Evolutionary conservation across 208 protist species (phyloP).

Genomic region (Perkinsela sp.): DNA sequence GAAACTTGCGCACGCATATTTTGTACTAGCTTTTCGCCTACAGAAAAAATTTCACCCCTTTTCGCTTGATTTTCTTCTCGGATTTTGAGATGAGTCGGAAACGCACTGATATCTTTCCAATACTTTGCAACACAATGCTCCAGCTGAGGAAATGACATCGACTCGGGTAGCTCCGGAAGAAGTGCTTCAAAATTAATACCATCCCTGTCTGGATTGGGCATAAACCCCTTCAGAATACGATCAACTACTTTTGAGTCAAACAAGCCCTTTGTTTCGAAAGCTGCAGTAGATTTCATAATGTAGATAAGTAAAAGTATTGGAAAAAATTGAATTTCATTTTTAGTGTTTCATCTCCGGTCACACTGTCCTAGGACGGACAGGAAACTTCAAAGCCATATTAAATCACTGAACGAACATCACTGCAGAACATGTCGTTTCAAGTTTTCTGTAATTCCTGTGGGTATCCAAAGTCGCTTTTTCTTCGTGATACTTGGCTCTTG

Average conservation of each 20-base stretch:
- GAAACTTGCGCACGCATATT: not conserved
- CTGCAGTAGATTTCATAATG: too few species aligned
- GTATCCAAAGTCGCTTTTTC: not conserved
- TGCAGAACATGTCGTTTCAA: not conserved
- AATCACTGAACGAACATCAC: not conserved
- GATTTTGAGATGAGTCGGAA: conserved; percentile 70
- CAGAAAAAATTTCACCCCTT: conserved; percentile 1
- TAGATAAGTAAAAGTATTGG: too few species aligned
- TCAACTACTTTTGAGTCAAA: too few species aligned
- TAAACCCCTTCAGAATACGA: too few species aligned
- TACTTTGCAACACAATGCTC: conserved; percentile 74
- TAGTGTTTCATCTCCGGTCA: too few species aligned
- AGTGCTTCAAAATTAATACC: too few species aligned
- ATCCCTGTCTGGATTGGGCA: too few species aligned
- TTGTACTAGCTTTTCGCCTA: not conserved
- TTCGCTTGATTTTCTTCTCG: conserved; percentile 39
- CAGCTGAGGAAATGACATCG: conserved; percentile 62
- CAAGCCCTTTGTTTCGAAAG: too few species aligned
- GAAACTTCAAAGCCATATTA: not conserved
- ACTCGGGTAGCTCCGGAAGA: conserved; percentile 19
- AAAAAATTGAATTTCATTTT: too few species aligned
- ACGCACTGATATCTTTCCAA: conserved; percentile 86
- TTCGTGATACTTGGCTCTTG: not conserved
- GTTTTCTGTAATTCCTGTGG: not conserved
- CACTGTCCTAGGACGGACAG: not conserved